A percentile compares a stretch with the other conserved stretches of the same genome.
phyloP scores from a whole-genome alignment of 345 rosid genomes.

The Populus ilicifolia region DNA sequence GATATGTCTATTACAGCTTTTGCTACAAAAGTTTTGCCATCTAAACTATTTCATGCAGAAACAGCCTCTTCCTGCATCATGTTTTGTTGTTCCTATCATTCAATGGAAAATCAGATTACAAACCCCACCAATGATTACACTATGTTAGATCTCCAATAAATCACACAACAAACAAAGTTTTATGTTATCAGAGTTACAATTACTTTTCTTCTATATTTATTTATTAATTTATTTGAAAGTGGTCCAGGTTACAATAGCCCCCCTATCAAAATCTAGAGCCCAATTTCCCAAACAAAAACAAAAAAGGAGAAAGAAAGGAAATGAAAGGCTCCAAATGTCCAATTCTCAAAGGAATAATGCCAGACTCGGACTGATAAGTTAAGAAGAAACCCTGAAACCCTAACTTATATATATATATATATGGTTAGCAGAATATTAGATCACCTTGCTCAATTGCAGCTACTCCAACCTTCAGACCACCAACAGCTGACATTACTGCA shows the following conservation, averaged over 20 bases:
- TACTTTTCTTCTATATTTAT: not conserved
- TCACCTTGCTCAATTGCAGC: slow-evolving; percentile 74
- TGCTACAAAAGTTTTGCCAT: not conserved
- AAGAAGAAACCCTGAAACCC: not conserved
- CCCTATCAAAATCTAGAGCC: not conserved
- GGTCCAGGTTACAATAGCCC: not conserved
- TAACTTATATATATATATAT: not conserved
- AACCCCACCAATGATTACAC: not conserved
- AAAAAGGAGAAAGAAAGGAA: not conserved
- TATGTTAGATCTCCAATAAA: not conserved
- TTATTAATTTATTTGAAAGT: not conserved
- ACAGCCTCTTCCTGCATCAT: not conserved
- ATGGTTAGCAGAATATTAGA: not conserved
- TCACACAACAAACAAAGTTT: not conserved
- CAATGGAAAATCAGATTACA: not conserved
- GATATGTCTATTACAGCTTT: not conserved
- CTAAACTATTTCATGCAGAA: not conserved
- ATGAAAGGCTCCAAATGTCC: not conserved
- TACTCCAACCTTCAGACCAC: slow-evolving; percentile 86
- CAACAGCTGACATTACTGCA: slow-evolving; percentile 96
- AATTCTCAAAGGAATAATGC: not conserved
- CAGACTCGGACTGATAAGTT: not conserved
- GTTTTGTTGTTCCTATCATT: not conserved
- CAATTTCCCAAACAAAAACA: not conserved
- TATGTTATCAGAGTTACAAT: not conserved